Conservation (phyloP, 2,329 filamentous ascomycete genomes). For the Diaporthe longicolla region DNA sequence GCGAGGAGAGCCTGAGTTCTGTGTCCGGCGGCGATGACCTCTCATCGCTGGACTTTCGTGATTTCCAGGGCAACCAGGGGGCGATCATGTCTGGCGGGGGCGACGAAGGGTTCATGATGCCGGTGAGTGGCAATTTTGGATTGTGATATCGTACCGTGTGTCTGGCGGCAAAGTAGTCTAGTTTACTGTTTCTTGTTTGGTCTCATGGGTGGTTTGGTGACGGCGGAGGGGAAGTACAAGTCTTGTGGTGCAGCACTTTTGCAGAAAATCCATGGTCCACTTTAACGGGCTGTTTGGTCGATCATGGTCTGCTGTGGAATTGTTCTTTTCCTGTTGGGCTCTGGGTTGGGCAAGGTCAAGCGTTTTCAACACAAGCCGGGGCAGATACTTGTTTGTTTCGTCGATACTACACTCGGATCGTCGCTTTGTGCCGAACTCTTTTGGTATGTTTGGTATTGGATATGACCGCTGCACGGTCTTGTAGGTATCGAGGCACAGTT, state of each 20-base stretch:
- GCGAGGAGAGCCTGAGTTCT: constrained; percentile 71
- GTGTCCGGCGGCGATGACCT: constrained; percentile 61
- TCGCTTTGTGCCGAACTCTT: neutral
- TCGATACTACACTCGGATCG: neutral
- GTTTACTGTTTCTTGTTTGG: neutral
- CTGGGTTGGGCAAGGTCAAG: constrained; percentile 14
- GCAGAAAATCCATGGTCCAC: neutral
- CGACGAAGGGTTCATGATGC: constrained; percentile 48
- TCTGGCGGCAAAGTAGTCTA: constrained; percentile 4
- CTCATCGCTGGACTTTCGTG: constrained; percentile 60
- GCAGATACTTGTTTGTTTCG: neutral
- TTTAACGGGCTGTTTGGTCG: neutral
- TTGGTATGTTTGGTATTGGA: constrained; percentile 9
- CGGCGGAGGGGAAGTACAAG: neutral
- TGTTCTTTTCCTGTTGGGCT: neutral
- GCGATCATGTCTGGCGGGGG: constrained; percentile 29
- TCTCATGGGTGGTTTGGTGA: neutral
- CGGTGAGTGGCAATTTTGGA: constrained; percentile 54
- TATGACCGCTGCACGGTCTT: constrained; percentile 3
- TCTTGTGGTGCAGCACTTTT: neutral
- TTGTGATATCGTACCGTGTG: constrained; percentile 51
- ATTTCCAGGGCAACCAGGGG: constrained; percentile 34
- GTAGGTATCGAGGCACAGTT: constrained; percentile 14
- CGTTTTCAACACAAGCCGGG: constrained; percentile 2
- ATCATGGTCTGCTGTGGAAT: neutral